These are phyloP conservation scores for Eucalyptus decipiens DNA, from an alignment of 345 rosid species.

Conservation along the genomic window DNA sequence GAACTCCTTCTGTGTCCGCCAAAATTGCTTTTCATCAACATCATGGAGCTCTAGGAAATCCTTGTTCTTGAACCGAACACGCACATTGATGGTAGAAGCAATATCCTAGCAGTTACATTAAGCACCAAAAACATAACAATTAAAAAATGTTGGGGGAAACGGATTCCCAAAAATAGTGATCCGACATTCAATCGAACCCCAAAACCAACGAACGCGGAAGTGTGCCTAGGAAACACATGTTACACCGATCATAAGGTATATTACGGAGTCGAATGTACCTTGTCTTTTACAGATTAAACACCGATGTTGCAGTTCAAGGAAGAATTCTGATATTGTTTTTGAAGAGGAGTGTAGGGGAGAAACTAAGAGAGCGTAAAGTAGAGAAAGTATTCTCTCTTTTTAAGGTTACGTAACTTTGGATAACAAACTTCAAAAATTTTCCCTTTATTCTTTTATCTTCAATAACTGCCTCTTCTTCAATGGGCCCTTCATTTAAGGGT, in stretches of 20 bases:
- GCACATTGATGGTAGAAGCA: background rate
- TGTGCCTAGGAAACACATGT: fast-evolving
- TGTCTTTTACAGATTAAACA: too few relatives aligned
- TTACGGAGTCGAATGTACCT: fast-evolving
- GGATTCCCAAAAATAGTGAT: too few relatives aligned
- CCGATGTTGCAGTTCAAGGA: fast-evolving
- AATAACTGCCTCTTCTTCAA: too few relatives aligned
- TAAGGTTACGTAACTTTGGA: fast-evolving
- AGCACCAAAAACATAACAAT: background rate
- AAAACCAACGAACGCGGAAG: fast-evolving
- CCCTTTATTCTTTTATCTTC: too few relatives aligned
- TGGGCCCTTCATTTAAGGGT: too few relatives aligned
- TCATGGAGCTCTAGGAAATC: background rate
- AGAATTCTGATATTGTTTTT: too few relatives aligned
- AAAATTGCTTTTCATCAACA: background rate
- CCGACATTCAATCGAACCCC: fast-evolving
- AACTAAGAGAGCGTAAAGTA: fast-evolving
- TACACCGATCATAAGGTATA: too few relatives aligned
- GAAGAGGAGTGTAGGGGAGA: too few relatives aligned
- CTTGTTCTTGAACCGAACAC: background rate
- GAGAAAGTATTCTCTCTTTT: too few relatives aligned
- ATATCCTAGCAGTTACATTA: background rate
- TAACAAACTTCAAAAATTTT: fast-evolving
- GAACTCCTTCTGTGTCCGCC: background rate
- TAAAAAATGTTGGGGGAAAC: too few relatives aligned